A percentile compares a stretch with the other conserved stretches of the same genome.
phyloP scores from a whole-genome alignment of 176 grass and related monocot genomes.

The Carex parvula region DNA sequence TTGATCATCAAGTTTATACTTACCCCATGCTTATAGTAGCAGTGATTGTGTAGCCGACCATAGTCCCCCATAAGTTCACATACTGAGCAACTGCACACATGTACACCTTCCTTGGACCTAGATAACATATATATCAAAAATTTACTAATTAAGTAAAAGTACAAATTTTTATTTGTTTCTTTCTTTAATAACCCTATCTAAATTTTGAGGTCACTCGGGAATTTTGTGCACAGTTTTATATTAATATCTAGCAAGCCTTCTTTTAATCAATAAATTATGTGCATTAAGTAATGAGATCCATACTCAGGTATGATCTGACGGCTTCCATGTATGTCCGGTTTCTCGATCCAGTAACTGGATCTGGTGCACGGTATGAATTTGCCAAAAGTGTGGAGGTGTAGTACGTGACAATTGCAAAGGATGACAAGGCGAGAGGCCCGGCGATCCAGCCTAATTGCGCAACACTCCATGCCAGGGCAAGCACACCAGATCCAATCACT shows the following conservation, averaged over 20 bases:
- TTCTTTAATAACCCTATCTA: background rate
- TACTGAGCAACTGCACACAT: conserved; percentile 82
- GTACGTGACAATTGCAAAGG: conserved; percentile 75
- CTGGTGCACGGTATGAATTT: conserved; percentile 65
- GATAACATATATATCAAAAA: background rate
- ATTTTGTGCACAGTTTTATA: background rate
- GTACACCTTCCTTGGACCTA: conserved; percentile 69
- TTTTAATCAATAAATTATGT: background rate
- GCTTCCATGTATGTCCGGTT: conserved; percentile 76
- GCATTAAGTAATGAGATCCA: background rate
- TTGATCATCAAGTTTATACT: conserved; percentile 21
- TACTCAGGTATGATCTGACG: conserved; percentile 82
- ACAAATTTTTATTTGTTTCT: background rate
- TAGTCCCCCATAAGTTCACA: conserved; percentile 76
- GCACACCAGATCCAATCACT: conserved; percentile 95
- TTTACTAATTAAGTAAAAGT: background rate
- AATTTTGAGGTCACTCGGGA: too few species aligned
- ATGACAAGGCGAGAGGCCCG: conserved; percentile 58
- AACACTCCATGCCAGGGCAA: conserved; percentile 86
- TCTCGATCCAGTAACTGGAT: conserved; percentile 64
- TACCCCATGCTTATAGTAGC: conserved; percentile 88
- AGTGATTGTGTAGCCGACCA: conserved; percentile 89
- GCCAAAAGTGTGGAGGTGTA: conserved; percentile 85
- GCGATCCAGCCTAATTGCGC: conserved; percentile 83
- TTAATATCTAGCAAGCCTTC: background rate